These are phyloP conservation scores for Globisporangium viniferum DNA, from an alignment of 352 stramenopile species.

Conservation along the genomic window DNA sequence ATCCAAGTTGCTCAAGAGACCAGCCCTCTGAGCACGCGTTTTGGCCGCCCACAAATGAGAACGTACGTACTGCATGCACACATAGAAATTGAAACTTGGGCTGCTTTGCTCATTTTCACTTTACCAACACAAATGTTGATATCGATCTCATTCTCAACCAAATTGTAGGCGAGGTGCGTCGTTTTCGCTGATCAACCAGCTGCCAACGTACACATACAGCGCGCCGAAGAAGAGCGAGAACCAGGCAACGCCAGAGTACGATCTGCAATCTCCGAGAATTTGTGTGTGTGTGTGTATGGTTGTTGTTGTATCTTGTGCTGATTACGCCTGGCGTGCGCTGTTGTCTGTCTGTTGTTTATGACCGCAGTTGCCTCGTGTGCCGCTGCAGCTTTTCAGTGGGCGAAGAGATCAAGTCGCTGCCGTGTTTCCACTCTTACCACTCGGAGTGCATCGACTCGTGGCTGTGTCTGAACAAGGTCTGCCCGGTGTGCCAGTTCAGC, in stretches of 20 bases:
- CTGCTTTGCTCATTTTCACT: not conserved
- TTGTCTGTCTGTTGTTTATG: constrained; percentile 6
- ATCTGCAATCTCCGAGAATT: not conserved
- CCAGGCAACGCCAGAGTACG: constrained; percentile 57
- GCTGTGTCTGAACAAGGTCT: constrained; percentile 91
- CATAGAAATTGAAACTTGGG: not conserved
- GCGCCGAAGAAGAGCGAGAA: constrained; percentile 39
- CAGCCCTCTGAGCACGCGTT: constrained; percentile 19
- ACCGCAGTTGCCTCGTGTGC: constrained; percentile 89
- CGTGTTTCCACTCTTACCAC: constrained; percentile 94
- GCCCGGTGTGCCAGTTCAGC: constrained; percentile 87
- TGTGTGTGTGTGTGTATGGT: not conserved
- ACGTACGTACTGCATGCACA: constrained; percentile 17
- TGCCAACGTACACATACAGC: constrained; percentile 79
- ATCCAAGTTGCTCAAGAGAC: constrained; percentile 32
- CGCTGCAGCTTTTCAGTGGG: constrained; percentile 86
- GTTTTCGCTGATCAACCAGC: constrained; percentile 66
- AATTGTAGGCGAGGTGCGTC: constrained; percentile 54
- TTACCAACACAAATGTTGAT: not conserved
- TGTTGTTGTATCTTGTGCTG: not conserved
- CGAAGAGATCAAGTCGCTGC: constrained; percentile 91
- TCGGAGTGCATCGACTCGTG: constrained; percentile 92
- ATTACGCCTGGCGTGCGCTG: not conserved
- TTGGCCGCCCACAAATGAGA: constrained; percentile 29
- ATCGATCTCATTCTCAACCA: not conserved